Percentiles rank a stretch among this genome's conserved stretches.
These are phyloP conservation scores for Rhodotorula sp. DNA, from an alignment of 1,284 basidiomycete genomes.

Conservation along the genomic window DNA sequence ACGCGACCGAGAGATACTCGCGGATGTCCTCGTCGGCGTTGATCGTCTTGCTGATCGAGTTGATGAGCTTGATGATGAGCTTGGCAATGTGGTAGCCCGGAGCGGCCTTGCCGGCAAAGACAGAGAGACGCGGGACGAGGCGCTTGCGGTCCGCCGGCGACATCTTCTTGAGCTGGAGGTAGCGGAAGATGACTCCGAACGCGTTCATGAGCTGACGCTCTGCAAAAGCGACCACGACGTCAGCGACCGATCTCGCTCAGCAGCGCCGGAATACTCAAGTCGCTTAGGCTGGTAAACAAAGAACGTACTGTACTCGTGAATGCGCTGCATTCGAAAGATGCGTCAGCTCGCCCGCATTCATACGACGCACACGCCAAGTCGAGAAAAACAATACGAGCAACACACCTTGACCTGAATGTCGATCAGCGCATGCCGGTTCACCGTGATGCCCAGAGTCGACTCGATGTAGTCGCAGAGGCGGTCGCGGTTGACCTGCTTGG, in stretches of 20 bases:
- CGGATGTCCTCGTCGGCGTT: constrained; percentile 83
- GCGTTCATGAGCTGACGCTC: constrained; percentile 81
- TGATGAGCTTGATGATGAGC: constrained; percentile 65
- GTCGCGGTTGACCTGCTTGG: constrained; percentile 59
- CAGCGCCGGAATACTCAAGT: neutral
- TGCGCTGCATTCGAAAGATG: neutral
- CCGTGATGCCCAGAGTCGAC: constrained; percentile 63
- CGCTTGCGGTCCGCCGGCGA: constrained; percentile 72
- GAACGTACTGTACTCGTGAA: constrained; percentile 20
- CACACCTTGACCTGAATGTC: constrained; percentile 80
- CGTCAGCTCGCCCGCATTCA: neutral
- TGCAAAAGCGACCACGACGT: neutral
- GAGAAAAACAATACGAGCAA: neutral
- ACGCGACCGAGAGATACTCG: constrained; percentile 74
- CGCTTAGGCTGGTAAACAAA: neutral
- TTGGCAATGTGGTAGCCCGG: constrained; percentile 54
- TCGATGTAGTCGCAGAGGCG: constrained; percentile 68
- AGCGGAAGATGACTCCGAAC: constrained; percentile 80
- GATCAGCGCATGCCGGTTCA: constrained; percentile 80
- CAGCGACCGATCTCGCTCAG: too few species aligned
- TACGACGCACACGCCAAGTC: neutral
- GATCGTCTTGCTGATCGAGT: constrained; percentile 75
- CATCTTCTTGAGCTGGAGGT: constrained; percentile 62
- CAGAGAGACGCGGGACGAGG: constrained; percentile 72
- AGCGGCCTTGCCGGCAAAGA: constrained; percentile 75